Evolutionary conservation across 2,329 filamentous ascomycete genomes (phyloP).

Genomic region (Talaromyces sp.): DNA sequence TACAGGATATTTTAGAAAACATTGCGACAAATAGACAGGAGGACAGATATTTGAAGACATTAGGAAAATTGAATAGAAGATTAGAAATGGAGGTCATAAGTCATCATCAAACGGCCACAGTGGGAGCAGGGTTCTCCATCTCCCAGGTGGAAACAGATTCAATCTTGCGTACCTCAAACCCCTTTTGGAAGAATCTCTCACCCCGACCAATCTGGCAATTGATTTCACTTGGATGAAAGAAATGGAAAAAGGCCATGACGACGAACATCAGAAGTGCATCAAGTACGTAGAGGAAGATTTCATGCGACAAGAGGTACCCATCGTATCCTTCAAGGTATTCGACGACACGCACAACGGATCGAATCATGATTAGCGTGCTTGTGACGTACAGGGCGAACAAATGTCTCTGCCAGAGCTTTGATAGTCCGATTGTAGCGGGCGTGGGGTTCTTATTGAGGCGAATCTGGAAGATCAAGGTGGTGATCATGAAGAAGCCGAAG

Average conservation of each 20-base stretch:
- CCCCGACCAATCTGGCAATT: slow-evolving; percentile 15
- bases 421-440: slow-evolving; percentile 24
- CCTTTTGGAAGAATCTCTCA: neutral
- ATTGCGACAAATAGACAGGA: neutral
- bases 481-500: slow-evolving; percentile 33
- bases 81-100: neutral
- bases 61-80: neutral
- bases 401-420: slow-evolving; percentile 36
- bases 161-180: neutral
- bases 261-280: slow-evolving; percentile 26
- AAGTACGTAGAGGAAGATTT: slow-evolving; percentile 27
- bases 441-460: slow-evolving; percentile 35
- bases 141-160: neutral
- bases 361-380: slow-evolving; percentile 25
- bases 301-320: slow-evolving; percentile 24
- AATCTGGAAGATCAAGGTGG: slow-evolving; percentile 27
- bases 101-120: neutral
- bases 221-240: slow-evolving; percentile 11
- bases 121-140: neutral
- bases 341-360: slow-evolving; percentile 26
- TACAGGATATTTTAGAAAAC: neutral
- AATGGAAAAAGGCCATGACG: slow-evolving; percentile 4
- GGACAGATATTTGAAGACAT: neutral
- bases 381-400: slow-evolving; percentile 32
- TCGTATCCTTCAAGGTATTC: slow-evolving; percentile 26